Evolutionary conservation across 345 rosid genomes (phyloP).

Genomic region (Durio zibethinus): DNA sequence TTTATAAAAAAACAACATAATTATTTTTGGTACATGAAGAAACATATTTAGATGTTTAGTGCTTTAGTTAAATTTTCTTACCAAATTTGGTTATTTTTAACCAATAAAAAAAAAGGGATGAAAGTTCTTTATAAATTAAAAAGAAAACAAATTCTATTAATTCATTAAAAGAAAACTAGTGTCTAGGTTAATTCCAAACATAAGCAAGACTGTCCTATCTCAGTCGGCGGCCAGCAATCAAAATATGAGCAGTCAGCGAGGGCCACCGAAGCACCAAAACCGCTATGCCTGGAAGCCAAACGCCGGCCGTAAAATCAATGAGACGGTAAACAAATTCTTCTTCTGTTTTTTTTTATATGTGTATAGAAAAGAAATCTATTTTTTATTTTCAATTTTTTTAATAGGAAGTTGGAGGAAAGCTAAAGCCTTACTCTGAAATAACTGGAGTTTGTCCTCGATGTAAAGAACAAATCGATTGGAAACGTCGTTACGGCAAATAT

Average conservation of each 20-base stretch:
- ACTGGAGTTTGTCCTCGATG: conserved; percentile 89
- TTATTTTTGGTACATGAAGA: too few relatives aligned
- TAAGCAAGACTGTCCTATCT: background rate
- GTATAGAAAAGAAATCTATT: too few relatives aligned
- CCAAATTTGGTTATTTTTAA: too few relatives aligned
- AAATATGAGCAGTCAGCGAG: conserved; percentile 56
- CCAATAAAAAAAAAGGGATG: too few relatives aligned
- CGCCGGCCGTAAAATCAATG: conserved; percentile 82
- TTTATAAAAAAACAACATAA: too few relatives aligned
- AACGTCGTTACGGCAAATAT: conserved; percentile 90
- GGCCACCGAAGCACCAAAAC: conserved; percentile 91
- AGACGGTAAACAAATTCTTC: conserved; percentile 44
- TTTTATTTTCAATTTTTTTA: background rate
- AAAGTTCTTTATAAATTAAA: background rate
- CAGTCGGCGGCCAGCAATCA: background rate
- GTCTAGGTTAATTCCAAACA: background rate
- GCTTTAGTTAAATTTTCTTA: too few relatives aligned
- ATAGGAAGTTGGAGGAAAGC: conserved; percentile 74
- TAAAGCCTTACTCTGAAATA: conserved; percentile 65
- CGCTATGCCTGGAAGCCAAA: conserved; percentile 82
- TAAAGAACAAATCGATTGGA: conserved; percentile 92
- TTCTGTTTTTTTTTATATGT: background rate
- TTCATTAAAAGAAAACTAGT: background rate
- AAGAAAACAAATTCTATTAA: background rate
- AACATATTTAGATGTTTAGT: too few relatives aligned